These are phyloP conservation scores for Fusarium subtropicale DNA, from an alignment of 2,329 filamentous ascomycete species.

Conservation along the genomic window DNA sequence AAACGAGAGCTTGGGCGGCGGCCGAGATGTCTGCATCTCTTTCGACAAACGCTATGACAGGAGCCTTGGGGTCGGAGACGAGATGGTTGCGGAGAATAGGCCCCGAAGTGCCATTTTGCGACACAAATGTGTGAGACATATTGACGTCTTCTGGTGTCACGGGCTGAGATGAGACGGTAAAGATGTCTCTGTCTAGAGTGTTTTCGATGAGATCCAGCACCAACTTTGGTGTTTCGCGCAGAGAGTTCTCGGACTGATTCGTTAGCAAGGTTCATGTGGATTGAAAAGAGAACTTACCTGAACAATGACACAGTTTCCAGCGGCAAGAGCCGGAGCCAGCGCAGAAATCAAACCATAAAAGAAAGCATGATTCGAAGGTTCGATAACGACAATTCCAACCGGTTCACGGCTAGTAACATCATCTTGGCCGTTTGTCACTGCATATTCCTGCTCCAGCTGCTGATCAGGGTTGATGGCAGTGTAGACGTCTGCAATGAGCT, in stretches of 20 bases:
- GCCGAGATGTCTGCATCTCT: slow-evolving; percentile 36
- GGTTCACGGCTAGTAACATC: slow-evolving; percentile 24
- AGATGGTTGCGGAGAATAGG: slow-evolving; percentile 12
- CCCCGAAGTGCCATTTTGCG: slow-evolving; percentile 10
- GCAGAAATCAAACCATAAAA: slow-evolving; percentile 37
- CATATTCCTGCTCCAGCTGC: slow-evolving; percentile 32
- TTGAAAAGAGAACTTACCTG: slow-evolving; percentile 1
- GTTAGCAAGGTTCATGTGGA: neutral
- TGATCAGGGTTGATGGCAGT: slow-evolving; percentile 24
- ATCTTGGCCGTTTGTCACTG: slow-evolving; percentile 26
- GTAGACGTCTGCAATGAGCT: slow-evolving; percentile 32
- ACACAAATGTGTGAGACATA: slow-evolving; percentile 18
- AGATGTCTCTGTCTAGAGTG: slow-evolving; percentile 22
- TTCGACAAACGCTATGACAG: slow-evolving; percentile 35
- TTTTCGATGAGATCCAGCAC: slow-evolving; percentile 16
- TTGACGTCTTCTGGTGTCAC: slow-evolving; percentile 4
- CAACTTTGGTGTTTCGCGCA: slow-evolving; percentile 14
- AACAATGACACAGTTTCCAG: slow-evolving; percentile 36
- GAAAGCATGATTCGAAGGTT: slow-evolving; percentile 36
- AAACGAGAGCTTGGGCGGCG: slow-evolving; percentile 30
- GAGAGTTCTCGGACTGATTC: neutral
- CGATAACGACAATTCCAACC: slow-evolving; percentile 31
- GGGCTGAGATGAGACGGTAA: slow-evolving; percentile 5
- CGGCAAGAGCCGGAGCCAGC: slow-evolving; percentile 24
- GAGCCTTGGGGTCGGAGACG: slow-evolving; percentile 11